Percentiles rank a stretch among this genome's conserved stretches.
These are phyloP conservation scores for Ascochyta lentis DNA, from an alignment of 2,329 filamentous ascomycete species.

Conservation along the genomic window DNA sequence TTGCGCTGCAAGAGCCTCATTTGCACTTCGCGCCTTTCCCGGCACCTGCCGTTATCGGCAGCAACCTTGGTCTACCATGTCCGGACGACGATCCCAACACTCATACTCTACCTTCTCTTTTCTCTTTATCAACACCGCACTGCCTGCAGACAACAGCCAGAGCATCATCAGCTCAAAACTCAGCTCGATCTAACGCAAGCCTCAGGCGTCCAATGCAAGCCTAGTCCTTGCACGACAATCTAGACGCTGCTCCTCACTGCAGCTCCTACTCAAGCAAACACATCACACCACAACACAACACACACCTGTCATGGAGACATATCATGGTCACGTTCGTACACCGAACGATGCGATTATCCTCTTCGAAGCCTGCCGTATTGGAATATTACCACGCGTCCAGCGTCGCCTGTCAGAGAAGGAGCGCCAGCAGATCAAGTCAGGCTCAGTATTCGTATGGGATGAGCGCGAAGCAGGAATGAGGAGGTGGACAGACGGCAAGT, in stretches of 20 bases:
- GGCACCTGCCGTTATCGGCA: background rate
- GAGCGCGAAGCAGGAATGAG: conserved; percentile 98
- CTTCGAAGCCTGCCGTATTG: conserved; percentile 95
- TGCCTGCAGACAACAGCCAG: background rate
- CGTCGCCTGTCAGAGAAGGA: conserved; percentile 95
- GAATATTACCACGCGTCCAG: conserved; percentile 89
- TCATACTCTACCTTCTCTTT: background rate
- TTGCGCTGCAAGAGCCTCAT: conserved; percentile 4
- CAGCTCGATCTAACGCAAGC: conserved; percentile 19
- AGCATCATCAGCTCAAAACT: background rate
- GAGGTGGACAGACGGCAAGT: conserved; percentile 98
- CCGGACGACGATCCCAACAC: background rate
- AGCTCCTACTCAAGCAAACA: background rate
- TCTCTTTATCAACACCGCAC: background rate
- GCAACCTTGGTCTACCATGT: background rate
- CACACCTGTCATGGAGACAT: conserved; percentile 80
- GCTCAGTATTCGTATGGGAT: conserved; percentile 99
- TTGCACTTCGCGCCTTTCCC: background rate
- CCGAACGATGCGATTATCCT: conserved; percentile 95
- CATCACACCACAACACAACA: background rate
- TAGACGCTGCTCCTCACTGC: background rate
- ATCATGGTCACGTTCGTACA: conserved; percentile 93
- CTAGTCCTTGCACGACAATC: background rate
- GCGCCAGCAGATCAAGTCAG: conserved; percentile 91
- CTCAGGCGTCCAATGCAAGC: conserved; percentile 16